Conservation (phyloP, 306 rosid genomes). For the Dalbergia cultrata region DNA sequence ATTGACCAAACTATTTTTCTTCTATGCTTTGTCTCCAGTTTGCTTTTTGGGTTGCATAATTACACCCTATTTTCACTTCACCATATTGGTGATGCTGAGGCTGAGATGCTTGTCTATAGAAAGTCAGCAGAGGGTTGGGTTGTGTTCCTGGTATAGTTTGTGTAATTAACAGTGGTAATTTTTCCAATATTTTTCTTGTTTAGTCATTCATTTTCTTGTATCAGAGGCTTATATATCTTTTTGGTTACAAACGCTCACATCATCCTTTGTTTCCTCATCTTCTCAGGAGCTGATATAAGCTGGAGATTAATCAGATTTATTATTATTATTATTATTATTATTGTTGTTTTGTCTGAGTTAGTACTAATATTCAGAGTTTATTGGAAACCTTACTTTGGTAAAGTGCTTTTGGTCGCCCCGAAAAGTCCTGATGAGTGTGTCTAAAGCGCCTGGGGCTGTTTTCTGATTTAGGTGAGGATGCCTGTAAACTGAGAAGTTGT, state of each 20-base stretch:
- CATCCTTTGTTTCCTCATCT: too few relatives aligned
- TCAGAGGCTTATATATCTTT: conserved; percentile 15
- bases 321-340: too few relatives aligned
- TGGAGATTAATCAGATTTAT: conserved; percentile 5
- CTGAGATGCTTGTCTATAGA: conserved; percentile 60
- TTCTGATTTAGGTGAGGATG: too few relatives aligned
- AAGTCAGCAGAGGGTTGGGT: conserved; percentile 54
- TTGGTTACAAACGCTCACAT: too few relatives aligned
- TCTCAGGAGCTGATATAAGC: not conserved
- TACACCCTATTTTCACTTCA: conserved; percentile 44
- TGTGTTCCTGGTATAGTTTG: conserved; percentile 43
- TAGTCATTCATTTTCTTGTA: conserved; percentile 54
- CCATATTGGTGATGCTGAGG: conserved; percentile 57
- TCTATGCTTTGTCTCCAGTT: not conserved
- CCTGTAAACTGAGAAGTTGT: too few relatives aligned
- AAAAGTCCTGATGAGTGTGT: too few relatives aligned
- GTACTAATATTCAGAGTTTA: too few relatives aligned
- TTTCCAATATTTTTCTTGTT: conserved; percentile 33
- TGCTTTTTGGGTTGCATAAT: not conserved
- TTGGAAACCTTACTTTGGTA: too few relatives aligned
- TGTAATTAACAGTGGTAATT: conserved; percentile 47
- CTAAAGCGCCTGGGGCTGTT: too few relatives aligned
- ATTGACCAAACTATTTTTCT: not conserved
- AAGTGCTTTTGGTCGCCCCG: too few relatives aligned
- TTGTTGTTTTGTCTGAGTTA: too few relatives aligned